Conservation (phyloP, 768 basidiomycete species). For the Cystobasidium ongulense region DNA sequence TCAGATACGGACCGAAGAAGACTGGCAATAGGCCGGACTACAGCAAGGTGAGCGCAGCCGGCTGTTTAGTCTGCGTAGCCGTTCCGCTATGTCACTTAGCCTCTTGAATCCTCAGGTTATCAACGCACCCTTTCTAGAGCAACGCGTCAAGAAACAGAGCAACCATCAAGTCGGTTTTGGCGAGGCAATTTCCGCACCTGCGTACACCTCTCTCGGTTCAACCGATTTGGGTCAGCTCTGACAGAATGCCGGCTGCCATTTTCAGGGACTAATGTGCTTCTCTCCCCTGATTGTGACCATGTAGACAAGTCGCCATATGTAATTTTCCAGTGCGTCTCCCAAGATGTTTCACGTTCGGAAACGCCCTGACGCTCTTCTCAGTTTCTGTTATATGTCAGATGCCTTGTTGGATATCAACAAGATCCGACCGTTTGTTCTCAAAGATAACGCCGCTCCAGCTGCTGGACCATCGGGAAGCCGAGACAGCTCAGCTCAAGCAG, state of each 20-base stretch:
- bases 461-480: neutral
- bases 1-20: too few relatives aligned
- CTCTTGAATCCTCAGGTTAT: neutral
- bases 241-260: too few relatives aligned
- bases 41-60: neutral
- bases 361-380: neutral
- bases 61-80: neutral
- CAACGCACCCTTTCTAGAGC: neutral
- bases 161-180: neutral
- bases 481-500: neutral
- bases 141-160: neutral
- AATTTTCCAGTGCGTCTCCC: neutral
- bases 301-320: neutral
- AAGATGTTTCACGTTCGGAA: neutral
- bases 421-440: neutral
- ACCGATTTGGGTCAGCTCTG: neutral
- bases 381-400: neutral
- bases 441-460: neutral
- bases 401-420: neutral
- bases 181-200: neutral
- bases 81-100: neutral
- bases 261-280: too few relatives aligned
- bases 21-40: too few relatives aligned
- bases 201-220: neutral
- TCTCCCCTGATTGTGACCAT: too few relatives aligned